A percentile compares a stretch with the other conserved stretches of the same genome.
phyloP scores from a whole-genome alignment of 805 yeast genomes.

The Cyberlindnera mycetangii region DNA sequence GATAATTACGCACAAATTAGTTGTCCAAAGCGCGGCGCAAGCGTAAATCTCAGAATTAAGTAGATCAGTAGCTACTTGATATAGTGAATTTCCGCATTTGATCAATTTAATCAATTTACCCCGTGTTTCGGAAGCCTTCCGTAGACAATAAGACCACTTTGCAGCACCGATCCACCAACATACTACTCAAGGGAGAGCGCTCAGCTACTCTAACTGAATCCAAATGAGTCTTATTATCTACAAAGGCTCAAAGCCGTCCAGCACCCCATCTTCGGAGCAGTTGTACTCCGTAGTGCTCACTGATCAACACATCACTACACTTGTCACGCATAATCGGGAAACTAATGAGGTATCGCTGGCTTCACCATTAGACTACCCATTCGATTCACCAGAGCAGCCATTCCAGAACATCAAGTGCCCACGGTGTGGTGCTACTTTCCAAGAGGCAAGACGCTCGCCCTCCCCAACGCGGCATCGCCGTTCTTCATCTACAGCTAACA shows the following conservation, averaged over 20 bases:
- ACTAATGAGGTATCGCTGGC: conserved; percentile 20
- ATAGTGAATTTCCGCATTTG: neutral
- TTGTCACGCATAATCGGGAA: conserved; percentile 14
- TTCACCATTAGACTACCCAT: neutral
- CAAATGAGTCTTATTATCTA: conserved; percentile 20
- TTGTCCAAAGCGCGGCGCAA: too few relatives aligned
- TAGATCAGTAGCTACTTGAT: neutral
- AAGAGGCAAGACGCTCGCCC: neutral
- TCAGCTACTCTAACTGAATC: too few relatives aligned
- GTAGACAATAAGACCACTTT: neutral
- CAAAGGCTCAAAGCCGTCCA: conserved; percentile 3
- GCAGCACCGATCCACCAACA: too few relatives aligned
- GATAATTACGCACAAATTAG: neutral
- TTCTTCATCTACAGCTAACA: too few relatives aligned
- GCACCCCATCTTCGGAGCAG: conserved; percentile 13
- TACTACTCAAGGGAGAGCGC: too few relatives aligned
- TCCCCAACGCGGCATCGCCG: conserved; percentile 1
- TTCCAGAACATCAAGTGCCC: conserved; percentile 12
- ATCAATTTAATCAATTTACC: neutral
- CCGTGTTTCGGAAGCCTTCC: neutral
- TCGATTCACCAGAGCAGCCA: neutral
- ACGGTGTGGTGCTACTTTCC: conserved; percentile 15
- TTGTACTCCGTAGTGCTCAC: conserved; percentile 19
- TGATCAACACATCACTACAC: conserved; percentile 11
- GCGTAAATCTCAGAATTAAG: neutral